Evolutionary conservation across 805 yeast species (phyloP), one percentile per base, ranked within the genome.

Genomic region (Lipomyces starkeyi): DNA sequence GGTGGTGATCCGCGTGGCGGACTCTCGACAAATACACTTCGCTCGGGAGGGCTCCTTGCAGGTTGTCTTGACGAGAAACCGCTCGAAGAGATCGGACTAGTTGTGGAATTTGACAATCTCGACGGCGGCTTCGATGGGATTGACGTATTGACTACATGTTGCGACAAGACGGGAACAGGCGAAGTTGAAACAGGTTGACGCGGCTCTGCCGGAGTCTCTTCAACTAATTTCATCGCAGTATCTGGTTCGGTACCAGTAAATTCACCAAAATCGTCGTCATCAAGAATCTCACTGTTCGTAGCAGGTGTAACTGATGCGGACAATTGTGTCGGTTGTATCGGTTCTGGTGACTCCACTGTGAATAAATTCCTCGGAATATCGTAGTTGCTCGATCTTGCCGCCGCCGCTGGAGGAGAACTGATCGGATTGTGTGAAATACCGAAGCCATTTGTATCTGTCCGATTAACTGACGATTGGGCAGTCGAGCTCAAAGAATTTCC

Each of bases 221-320:
- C 49, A 43, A 43, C 20, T 43, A 43, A 17, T n/a, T 43, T 43
- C 56, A 22, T 20, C n/a, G 34, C 34, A 53, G 34, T 22, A 20
- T 25, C 17, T 14, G 56, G 56, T 29, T 53, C 56, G 9, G 37
- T 14, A 40, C 64, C 59, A 20, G 56, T 58, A 35, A 66, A 66
- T 14, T 66, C 69, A 25, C 66, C 69, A 63, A 66, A 66, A 25
- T 66, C 69, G 57, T 66, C 69, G 57, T 58, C 63, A 22, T 29
- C 32, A 22, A 54, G 32, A 17, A 17, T 32, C 20, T 54, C 58
- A 29, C 22, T 8, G 58, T 54, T 32, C 32, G 22, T 27, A 14
- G 35, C 11, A 43, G 49, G 4, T 43, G 49, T 17, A n/a, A n/a
- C 9, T 0, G 49, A 7, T n/a, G 9, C 49, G 13, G 49, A n/a